Evolutionary conservation across 2,329 filamentous ascomycete genomes (phyloP).

Genomic region (Alternaria postmessia): DNA sequence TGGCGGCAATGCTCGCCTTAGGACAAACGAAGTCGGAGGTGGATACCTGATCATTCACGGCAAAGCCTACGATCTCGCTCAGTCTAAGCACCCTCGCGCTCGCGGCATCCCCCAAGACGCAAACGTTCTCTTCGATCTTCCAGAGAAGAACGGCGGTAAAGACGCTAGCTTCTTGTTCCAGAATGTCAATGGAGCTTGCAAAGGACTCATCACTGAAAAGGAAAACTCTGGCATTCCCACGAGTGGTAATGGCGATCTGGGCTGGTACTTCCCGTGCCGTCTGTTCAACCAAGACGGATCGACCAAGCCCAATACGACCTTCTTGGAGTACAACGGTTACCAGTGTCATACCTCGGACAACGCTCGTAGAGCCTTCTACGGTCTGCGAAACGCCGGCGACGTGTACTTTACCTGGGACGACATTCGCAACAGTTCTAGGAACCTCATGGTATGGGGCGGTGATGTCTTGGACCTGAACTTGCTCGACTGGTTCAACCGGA

Average conservation of each 20-base stretch:
- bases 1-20: slow-evolving; percentile 72
- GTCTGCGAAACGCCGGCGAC: slow-evolving; percentile 74
- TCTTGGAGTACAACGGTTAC: slow-evolving; percentile 82
- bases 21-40: slow-evolving; percentile 78
- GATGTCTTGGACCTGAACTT: slow-evolving; percentile 91
- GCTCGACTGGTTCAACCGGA: slow-evolving; percentile 86
- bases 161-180: slow-evolving; percentile 98
- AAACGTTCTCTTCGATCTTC: slow-evolving; percentile 89
- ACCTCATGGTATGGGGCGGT: slow-evolving; percentile 92
- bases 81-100: slow-evolving; percentile 80
- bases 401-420: slow-evolving; percentile 98
- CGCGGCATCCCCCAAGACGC: slow-evolving; percentile 75
- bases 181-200: slow-evolving; percentile 97
- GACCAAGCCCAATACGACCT: slow-evolving; percentile 74
- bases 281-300: slow-evolving; percentile 95
- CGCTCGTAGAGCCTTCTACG: slow-evolving; percentile 79
- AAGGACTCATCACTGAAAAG: slow-evolving; percentile 80
- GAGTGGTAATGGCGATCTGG: slow-evolving; percentile 73
- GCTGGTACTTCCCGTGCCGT: slow-evolving; percentile 96
- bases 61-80: slow-evolving; percentile 81
- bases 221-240: slow-evolving; percentile 79
- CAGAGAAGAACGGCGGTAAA: slow-evolving; percentile 80
- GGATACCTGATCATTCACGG: slow-evolving; percentile 98
- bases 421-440: slow-evolving; percentile 85
- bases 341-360: slow-evolving; percentile 80